Evolutionary conservation across 371 early-diverging fungal species (phyloP).

Genomic region (Zancudomyces culisetae): DNA sequence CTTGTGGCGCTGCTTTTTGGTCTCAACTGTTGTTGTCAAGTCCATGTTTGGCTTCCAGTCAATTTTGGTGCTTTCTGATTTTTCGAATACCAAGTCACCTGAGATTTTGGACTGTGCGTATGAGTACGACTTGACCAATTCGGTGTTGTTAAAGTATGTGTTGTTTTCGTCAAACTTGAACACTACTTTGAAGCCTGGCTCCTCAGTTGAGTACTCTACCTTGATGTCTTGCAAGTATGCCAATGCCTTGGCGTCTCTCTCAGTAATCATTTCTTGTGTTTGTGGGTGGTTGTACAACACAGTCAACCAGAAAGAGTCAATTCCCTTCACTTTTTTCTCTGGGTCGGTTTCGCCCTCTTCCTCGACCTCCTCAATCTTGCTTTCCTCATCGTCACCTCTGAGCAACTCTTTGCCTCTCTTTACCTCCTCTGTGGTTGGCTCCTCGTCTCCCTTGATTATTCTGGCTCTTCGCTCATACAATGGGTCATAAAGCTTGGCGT

Average conservation of each 20-base stretch:
- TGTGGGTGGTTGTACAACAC: slow-evolving; percentile 64
- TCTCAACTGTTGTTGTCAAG: slow-evolving; percentile 71
- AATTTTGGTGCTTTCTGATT: slow-evolving; percentile 72
- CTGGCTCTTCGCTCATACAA: slow-evolving; percentile 66
- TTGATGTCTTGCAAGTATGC: slow-evolving; percentile 69
- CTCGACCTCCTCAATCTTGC: slow-evolving; percentile 15
- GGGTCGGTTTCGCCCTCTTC: slow-evolving; percentile 10
- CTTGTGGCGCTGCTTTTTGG: slow-evolving; percentile 96
- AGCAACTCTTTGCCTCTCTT: slow-evolving; percentile 31
- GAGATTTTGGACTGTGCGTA: slow-evolving; percentile 41
- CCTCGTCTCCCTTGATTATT: slow-evolving; percentile 50
- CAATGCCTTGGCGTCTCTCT: slow-evolving; percentile 68
- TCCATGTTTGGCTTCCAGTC: slow-evolving; percentile 93
- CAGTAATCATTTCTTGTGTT: slow-evolving; percentile 63
- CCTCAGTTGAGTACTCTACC: slow-evolving; percentile 55
- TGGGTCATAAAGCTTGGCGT: slow-evolving; percentile 55
- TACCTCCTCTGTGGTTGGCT: slow-evolving; percentile 76
- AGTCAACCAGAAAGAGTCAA: slow-evolving; percentile 89
- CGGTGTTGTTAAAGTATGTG: slow-evolving; percentile 66
- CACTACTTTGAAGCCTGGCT: slow-evolving; percentile 80
- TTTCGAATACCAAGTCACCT: slow-evolving; percentile 66
- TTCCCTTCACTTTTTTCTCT: slow-evolving; percentile 23
- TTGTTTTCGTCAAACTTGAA: slow-evolving; percentile 80
- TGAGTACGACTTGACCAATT: slow-evolving; percentile 78
- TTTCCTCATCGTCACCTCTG: slow-evolving; percentile 32